Base-by-base conservation (phyloP, 371 early-diverging fungal species). In the Cokeromyces recurvatus region DNA sequence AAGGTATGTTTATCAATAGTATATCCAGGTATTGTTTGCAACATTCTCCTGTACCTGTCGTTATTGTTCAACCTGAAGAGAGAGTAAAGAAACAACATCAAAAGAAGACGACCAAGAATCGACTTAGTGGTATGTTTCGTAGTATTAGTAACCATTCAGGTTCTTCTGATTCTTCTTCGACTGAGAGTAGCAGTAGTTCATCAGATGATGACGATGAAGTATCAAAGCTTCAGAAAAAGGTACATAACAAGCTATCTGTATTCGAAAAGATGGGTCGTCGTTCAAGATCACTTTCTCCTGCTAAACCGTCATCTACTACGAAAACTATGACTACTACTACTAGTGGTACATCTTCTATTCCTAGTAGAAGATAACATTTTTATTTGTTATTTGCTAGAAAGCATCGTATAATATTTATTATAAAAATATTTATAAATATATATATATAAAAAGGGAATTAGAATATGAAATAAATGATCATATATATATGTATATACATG, bases 21-120 rank as follows among this genome's bases (percentile, higher is more conserved):
- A 69, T 81, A 14, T 81, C 81, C 17, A 77, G 77, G 16, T 79
- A 77, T 32, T 79, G 79, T 46, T 60, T 81, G 16, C 78, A 81
- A 43, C 79, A 78, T 36, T 74, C 75, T 1, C 69, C 77, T 2
- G 71, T 81, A 2, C 81, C 81, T 11, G 81, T 81, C 11, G 64
- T 73, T 6, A 78, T 81, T 0, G 81, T 81, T 32, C 71, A 77
- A 14, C 79, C 81, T 11, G 79, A 77, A 46, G 65, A 77, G 38
- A 73, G 75, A 46, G 52, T 74, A 19, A 75, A 73, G 56, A 78
- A 46, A 11, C 59, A 58, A 19, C 51, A 51, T 27, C 19, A 31
- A 11, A 47, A 78, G 22, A 67, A 72, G 38, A 66, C 72, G 32
- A 63, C 43, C 19, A 69, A 67, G 41, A 66, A 67, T 12, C 55